Base-by-base conservation (phyloP, 257 asterid genomes). In the Rhazya stricta region DNA sequence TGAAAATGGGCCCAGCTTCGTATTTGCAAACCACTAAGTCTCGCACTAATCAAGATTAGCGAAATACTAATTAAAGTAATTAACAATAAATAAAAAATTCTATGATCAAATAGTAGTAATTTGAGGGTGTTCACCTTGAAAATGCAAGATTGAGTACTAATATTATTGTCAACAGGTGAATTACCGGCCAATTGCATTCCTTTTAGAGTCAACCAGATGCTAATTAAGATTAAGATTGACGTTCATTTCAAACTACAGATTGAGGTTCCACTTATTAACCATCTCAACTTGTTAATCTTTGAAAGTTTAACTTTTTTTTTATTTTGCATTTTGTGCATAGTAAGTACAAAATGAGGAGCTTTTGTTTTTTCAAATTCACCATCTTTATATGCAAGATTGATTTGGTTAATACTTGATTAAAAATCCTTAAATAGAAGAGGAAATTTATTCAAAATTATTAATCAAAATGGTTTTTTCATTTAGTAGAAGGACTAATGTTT, bases 211-310 rank as follows among this genome's bases (percentile, higher is more conserved):
- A 85, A 79, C 82, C 29, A 78, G 73, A 74, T 71, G 73, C 50
- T 71, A 77, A 81, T 81, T 87, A 83, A 73, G 83, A 76, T 84
- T 86, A 79, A 74, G 77, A 75, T 82, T 90, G 89, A 91, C 96
- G 72, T 2, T 18, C 10, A 1, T 79, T 43, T 48, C 63, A 81
- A 29, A 67, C 43, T 57, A 45, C 9, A 74, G 32, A 43, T 76
- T 72, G 71, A 79, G 67, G 42, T n/a, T 39, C 70, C 58, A 76
- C 54, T 25, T 54, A 70, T 66, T 75, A 74, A 66, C 58, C 46
- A 8, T 42, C 46, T 42, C 7, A 5, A 8, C 10, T 8, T 42
- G 4, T 42, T 42, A n/a, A n/a, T n/a, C n/a, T n/a, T n/a, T n/a
- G n/a, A n/a, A n/a, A n/a, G n/a, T n/a, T n/a, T n/a, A n/a, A n/a